A percentile compares a stretch with the other conserved stretches of the same genome.
Evolutionary conservation across 495 filamentous ascomycete species (phyloP).

Genomic region (Aspergillus sclerotiicarbonarius): DNA sequence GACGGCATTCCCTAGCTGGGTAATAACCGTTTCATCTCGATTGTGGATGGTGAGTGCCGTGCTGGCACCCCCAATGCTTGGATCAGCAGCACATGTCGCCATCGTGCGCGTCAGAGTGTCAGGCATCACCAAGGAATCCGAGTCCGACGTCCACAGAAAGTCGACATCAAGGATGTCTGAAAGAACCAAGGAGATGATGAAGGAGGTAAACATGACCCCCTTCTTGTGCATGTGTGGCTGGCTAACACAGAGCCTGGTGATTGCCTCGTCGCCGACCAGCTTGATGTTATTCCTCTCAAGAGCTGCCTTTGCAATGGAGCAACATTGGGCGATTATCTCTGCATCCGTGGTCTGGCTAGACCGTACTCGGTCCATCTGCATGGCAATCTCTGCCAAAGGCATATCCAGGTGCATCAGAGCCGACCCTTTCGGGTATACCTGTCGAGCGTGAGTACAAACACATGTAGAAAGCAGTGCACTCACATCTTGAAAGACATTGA

Average conservation of each 20-base stretch:
- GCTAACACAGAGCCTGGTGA: constrained; percentile 28
- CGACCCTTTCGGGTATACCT: constrained; percentile 26
- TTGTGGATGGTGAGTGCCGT: constrained; percentile 32
- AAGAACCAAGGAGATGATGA: constrained; percentile 32
- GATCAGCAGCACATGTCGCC: constrained; percentile 29
- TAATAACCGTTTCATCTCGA: constrained; percentile 23
- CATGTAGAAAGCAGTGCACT: neutral
- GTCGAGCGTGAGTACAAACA: neutral
- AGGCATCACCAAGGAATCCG: constrained; percentile 30
- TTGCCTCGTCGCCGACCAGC: constrained; percentile 13
- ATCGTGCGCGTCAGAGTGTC: constrained; percentile 28
- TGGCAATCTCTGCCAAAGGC: constrained; percentile 30
- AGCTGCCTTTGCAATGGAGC: constrained; percentile 24
- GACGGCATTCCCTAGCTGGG: constrained; percentile 29
- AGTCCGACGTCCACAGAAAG: constrained; percentile 35
- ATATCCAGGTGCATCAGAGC: constrained; percentile 28
- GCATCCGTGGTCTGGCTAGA: too few relatives aligned
- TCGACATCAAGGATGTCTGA: constrained; percentile 30
- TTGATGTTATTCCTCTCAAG: constrained; percentile 20
- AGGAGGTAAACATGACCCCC: constrained; percentile 35
- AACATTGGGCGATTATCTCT: constrained; percentile 26
- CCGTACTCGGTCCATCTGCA: constrained; percentile 6
- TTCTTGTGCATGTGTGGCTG: constrained; percentile 36
- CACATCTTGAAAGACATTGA: constrained; percentile 23
- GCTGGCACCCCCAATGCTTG: constrained; percentile 28